These are phyloP conservation scores for Luzula sylvatica DNA, from an alignment of 176 grass and related monocot species.

Conservation along the genomic window DNA sequence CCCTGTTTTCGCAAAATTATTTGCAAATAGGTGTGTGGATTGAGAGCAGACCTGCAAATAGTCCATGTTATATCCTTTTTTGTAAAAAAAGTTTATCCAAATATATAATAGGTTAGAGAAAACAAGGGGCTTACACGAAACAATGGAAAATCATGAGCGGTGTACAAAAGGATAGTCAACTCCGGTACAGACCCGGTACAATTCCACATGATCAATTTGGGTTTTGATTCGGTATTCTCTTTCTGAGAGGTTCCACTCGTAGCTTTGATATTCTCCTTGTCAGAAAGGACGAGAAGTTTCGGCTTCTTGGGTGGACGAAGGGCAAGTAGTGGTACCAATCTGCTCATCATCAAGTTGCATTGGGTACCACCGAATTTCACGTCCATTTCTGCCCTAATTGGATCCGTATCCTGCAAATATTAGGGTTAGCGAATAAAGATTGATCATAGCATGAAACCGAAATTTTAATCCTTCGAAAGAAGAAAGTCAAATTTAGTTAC, in stretches of 20 bases:
- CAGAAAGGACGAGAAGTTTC: constrained; percentile 56
- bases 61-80: not conserved
- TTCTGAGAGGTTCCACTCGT: constrained; percentile 35
- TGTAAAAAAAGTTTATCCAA: not conserved
- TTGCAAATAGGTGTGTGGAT: constrained; percentile 58
- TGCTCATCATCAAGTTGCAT: constrained; percentile 71
- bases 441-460: too few relatives aligned
- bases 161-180: constrained; percentile 59
- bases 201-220: constrained; percentile 44
- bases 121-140: constrained; percentile 70
- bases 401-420: constrained; percentile 39
- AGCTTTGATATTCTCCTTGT: constrained; percentile 29
- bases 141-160: constrained; percentile 45
- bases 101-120: too few relatives aligned
- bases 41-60: constrained; percentile 55
- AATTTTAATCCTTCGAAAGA: not conserved
- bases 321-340: constrained; percentile 64
- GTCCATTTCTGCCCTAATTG: constrained; percentile 64
- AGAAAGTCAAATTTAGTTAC: constrained; percentile 33
- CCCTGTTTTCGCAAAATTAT: constrained; percentile 53
- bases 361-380: constrained; percentile 57
- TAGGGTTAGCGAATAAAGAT: constrained; percentile 9
- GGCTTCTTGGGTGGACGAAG: constrained; percentile 47
- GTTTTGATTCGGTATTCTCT: constrained; percentile 19
- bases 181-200: constrained; percentile 48